A percentile compares a stretch with the other conserved stretches of the same genome.
Evolutionary conservation across 768 basidiomycete species (phyloP).

Genomic region (Boletus edulis): DNA sequence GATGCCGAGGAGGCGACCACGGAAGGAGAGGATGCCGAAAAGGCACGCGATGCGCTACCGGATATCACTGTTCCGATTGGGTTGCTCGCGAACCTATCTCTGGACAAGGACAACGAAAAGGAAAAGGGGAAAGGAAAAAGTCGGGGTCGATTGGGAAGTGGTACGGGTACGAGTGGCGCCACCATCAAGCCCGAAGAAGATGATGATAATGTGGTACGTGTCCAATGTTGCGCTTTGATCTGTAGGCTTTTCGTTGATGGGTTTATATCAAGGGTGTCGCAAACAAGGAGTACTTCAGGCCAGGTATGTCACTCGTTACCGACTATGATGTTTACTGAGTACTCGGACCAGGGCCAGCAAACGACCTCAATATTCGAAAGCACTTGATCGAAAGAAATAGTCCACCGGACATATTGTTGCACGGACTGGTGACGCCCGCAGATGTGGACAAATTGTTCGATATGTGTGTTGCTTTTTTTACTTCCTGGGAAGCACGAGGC

Average conservation of each 20-base stretch:
- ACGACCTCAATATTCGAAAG: conserved; percentile 66
- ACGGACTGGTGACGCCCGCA: conserved; percentile 71
- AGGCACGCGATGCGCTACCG: conserved; percentile 51
- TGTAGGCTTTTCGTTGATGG: conserved; percentile 9
- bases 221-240: not conserved
- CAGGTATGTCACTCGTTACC: conserved; percentile 42
- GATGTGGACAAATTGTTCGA: conserved; percentile 85
- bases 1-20: conserved; percentile 31
- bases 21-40: conserved; percentile 43
- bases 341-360: conserved; percentile 55
- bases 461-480: conserved; percentile 51
- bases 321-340: not conserved
- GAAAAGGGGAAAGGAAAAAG: conserved; percentile 38
- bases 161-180: conserved; percentile 2
- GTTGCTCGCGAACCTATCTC: conserved; percentile 67
- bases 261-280: conserved; percentile 61
- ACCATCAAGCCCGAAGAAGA: conserved; percentile 41
- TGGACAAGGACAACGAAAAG: conserved; percentile 52
- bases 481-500: not conserved
- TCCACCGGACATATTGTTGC: conserved; percentile 79
- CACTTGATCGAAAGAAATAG: conserved; percentile 73
- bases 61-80: conserved; percentile 75
- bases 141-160: conserved; percentile 31
- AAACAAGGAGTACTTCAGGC: conserved; percentile 77
- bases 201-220: conserved; percentile 61